These are phyloP conservation scores for Rutstroemia sp. DNA, from an alignment of 2,329 filamentous ascomycete species.

Conservation along the genomic window DNA sequence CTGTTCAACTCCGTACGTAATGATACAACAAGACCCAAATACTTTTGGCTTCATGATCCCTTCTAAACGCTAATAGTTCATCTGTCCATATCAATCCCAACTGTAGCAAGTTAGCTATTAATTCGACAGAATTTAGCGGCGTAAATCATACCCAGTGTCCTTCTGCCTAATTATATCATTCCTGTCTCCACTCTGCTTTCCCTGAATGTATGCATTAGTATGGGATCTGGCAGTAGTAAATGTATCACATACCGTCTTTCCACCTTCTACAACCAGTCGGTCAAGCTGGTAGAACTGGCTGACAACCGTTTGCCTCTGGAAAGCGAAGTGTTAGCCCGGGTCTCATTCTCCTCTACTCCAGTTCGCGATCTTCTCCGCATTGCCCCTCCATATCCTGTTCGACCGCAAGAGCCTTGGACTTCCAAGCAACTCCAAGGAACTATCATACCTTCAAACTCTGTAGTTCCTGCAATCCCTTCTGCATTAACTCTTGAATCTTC, in stretches of 20 bases:
- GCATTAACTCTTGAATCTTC: constrained; percentile 78
- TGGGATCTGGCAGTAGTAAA: not conserved
- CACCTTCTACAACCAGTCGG: constrained; percentile 83
- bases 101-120: not conserved
- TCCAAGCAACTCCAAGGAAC: not conserved
- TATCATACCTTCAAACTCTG: constrained; percentile 77
- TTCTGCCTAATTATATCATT: constrained; percentile 68
- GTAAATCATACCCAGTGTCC: constrained; percentile 61
- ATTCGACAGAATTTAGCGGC: not conserved
- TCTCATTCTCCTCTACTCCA: not conserved
- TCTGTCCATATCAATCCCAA: not conserved
- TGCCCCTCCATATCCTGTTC: not conserved
- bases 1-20: constrained; percentile 1
- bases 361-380: not conserved
- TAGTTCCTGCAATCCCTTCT: constrained; percentile 79
- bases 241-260: constrained; percentile 55
- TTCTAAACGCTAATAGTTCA: not conserved
- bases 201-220: constrained; percentile 35
- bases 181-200: constrained; percentile 61
- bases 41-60: not conserved
- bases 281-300: constrained; percentile 94
- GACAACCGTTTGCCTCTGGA: constrained; percentile 85
- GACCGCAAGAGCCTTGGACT: not conserved
- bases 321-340: constrained; percentile 10
- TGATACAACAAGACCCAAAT: constrained; percentile 2